These are phyloP conservation scores for Nothopassalora personata DNA, from an alignment of 2,329 filamentous ascomycete species.

Conservation along the genomic window DNA sequence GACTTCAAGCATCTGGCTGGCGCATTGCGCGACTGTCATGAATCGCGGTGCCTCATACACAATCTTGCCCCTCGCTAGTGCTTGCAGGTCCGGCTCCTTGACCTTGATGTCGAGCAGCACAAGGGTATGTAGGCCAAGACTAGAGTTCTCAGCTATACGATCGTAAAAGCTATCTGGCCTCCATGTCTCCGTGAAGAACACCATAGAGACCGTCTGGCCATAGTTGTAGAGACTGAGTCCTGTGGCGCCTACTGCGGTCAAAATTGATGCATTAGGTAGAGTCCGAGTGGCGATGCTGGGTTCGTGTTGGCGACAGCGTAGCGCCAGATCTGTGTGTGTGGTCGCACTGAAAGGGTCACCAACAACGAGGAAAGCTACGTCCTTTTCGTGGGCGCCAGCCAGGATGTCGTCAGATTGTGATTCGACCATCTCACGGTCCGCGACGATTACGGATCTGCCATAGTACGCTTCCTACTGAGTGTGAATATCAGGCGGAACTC, in stretches of 20 bases:
- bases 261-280: constrained; percentile 90
- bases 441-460: constrained; percentile 80
- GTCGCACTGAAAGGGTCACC: constrained; percentile 96
- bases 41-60: constrained; percentile 56
- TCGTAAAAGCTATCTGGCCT: constrained; percentile 93
- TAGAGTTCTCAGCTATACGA: constrained; percentile 78
- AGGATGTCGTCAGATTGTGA: constrained; percentile 89
- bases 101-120: constrained; percentile 96
- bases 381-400: constrained; percentile 69
- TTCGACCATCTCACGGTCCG: constrained; percentile 96
- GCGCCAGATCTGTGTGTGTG: constrained; percentile 90
- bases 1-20: constrained; percentile 73
- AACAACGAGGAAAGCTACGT: constrained; percentile 92
- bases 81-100: constrained; percentile 89
- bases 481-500: background rate
- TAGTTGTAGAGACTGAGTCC: constrained; percentile 99
- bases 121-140: constrained; percentile 83
- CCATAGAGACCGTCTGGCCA: constrained; percentile 96
- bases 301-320: constrained; percentile 82
- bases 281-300: constrained; percentile 74
- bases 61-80: constrained; percentile 75
- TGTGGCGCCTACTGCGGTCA: constrained; percentile 88
- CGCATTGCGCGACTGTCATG: constrained; percentile 80
- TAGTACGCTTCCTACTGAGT: constrained; percentile 89
- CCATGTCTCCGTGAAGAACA: constrained; percentile 96